A percentile compares a stretch with the other conserved stretches of the same genome.
phyloP scores from a whole-genome alignment of 139 green algal genomes.

The Tetradesmus lagerheimii region DNA sequence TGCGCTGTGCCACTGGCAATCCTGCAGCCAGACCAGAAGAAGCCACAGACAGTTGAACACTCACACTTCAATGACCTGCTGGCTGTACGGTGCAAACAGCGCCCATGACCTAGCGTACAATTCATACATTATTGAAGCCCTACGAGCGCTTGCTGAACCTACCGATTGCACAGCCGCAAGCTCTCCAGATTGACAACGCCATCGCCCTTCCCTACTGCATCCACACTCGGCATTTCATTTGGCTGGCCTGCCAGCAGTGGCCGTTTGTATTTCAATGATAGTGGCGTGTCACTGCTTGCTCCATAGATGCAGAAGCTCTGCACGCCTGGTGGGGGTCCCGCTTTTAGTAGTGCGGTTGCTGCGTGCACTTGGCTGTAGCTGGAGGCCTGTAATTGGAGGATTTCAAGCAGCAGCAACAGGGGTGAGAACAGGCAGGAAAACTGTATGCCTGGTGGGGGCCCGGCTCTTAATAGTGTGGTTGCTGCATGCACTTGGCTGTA shows the following conservation, averaged over 20 bases:
- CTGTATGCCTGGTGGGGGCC: too few relatives aligned
- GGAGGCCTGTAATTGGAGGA: neutral
- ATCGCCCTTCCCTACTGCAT: neutral
- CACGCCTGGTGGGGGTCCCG: neutral
- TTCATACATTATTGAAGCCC: neutral
- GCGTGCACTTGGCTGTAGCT: neutral
- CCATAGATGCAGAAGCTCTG: slow-evolving; percentile 28
- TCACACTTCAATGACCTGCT: too few relatives aligned
- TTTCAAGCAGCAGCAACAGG: neutral
- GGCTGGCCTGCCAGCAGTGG: neutral
- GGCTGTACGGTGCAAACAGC: too few relatives aligned
- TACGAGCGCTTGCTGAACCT: neutral
- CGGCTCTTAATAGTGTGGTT: neutral
- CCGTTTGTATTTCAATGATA: neutral
- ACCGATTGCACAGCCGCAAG: slow-evolving; percentile 9
- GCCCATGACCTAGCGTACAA: neutral
- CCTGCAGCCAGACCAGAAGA: too few relatives aligned
- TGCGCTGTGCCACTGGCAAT: too few relatives aligned
- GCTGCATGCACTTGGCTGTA: neutral
- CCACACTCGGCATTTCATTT: neutral
- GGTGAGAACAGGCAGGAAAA: neutral
- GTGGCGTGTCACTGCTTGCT: neutral
- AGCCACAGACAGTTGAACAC: too few relatives aligned
- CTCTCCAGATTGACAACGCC: slow-evolving; percentile 25
- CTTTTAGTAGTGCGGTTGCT: neutral